Conservation (phyloP, 2,329 filamentous ascomycete species). For the Apiospora rasikravindrae region DNA sequence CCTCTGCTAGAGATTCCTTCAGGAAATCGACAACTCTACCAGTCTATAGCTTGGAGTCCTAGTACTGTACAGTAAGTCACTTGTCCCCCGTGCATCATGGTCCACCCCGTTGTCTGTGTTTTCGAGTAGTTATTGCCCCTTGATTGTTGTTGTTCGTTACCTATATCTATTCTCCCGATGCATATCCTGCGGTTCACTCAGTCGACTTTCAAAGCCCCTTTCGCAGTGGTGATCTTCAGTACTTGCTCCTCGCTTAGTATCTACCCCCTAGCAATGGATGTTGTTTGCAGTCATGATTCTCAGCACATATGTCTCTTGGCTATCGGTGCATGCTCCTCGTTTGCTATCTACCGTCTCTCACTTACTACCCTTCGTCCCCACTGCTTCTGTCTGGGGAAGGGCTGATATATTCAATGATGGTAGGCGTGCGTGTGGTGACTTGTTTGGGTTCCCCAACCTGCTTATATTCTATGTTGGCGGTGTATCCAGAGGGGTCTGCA, state of each 20-base stretch:
- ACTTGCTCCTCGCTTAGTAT: too few species aligned
- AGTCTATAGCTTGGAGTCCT: not conserved
- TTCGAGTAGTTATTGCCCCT: rapidly evolving
- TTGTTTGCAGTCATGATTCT: too few species aligned
- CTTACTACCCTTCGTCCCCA: not conserved
- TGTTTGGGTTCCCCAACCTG: too few species aligned
- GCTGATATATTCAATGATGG: not conserved
- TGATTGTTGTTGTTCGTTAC: not conserved
- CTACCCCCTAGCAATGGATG: not conserved
- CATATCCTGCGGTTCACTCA: too few species aligned
- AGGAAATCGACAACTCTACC: not conserved
- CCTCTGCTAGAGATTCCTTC: not conserved
- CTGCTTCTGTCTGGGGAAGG: not conserved
- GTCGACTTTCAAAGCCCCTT: not conserved
- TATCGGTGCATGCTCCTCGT: not conserved
- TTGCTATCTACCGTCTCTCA: not conserved
- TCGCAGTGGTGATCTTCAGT: too few species aligned
- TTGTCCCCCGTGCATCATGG: not conserved
- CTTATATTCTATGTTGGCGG: not conserved
- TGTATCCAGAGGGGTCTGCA: not conserved
- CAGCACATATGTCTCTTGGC: too few species aligned
- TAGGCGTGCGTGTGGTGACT: not conserved
- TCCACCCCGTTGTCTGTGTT: not conserved
- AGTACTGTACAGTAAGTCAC: not conserved
- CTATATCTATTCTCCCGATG: not conserved